Conservation (phyloP, 495 filamentous ascomycete genomes). For the Articulospora tetracladia region DNA sequence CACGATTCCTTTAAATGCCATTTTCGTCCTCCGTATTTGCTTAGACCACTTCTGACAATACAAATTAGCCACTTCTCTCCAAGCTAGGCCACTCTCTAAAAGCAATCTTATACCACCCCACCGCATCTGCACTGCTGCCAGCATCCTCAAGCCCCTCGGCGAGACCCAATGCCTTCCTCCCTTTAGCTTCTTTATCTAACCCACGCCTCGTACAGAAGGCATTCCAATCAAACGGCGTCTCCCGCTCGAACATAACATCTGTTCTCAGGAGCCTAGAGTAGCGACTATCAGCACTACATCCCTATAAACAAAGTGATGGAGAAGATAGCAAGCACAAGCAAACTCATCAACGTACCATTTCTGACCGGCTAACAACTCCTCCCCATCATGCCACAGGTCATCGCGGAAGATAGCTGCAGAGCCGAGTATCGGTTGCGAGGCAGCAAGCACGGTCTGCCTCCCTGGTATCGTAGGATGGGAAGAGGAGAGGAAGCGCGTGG, state of each 20-base stretch:
- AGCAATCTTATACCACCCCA: slow-evolving; percentile 2
- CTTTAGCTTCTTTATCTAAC: not conserved
- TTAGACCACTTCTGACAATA: not conserved
- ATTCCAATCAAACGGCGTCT: not conserved
- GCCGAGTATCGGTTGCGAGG: slow-evolving; percentile 2
- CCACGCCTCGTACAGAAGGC: not conserved
- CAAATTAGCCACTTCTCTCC: not conserved
- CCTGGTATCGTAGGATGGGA: not conserved
- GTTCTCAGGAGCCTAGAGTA: not conserved
- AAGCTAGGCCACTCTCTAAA: slow-evolving; percentile 2
- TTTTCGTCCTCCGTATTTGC: no score
- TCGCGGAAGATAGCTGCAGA: slow-evolving; percentile 9
- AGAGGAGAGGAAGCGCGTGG: slow-evolving; percentile 13
- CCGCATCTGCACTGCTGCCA: not conserved
- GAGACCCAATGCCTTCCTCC: not conserved
- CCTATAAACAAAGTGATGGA: no score
- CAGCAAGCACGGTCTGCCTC: not conserved
- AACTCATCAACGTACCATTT: not conserved
- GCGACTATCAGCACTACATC: no score
- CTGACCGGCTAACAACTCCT: not conserved
- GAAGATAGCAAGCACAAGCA: no score
- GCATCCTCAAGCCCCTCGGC: slow-evolving; percentile 4
- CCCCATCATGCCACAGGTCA: slow-evolving; percentile 12
- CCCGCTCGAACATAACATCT: not conserved
- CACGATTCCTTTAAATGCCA: no score